Conservation (phyloP, 306 rosid species). For the Albizia julibrissin region DNA sequence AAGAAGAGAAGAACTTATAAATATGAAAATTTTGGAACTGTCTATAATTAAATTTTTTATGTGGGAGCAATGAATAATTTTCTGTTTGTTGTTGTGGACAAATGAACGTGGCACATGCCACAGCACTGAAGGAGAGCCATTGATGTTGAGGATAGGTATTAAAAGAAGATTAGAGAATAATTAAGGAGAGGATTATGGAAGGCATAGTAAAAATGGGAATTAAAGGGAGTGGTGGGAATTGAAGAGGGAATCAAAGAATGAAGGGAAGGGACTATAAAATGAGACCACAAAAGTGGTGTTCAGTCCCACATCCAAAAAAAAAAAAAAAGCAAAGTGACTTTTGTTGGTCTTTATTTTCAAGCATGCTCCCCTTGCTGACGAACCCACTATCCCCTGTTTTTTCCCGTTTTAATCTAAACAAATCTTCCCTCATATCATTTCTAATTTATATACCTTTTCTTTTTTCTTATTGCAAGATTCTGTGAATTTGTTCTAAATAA, state of each 20-base stretch:
- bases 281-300: not conserved
- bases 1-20: no score
- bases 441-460: not conserved
- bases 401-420: constrained; percentile 14
- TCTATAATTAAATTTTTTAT: no score
- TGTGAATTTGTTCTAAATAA: not conserved
- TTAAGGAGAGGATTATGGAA: not conserved
- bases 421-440: not conserved
- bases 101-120: not conserved
- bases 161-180: not conserved
- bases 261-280: not conserved
- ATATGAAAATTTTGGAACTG: no score
- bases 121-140: not conserved
- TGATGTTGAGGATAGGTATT: not conserved
- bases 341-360: constrained; percentile 39
- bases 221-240: constrained; percentile 36
- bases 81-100: not conserved
- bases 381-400: constrained; percentile 68
- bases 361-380: constrained; percentile 76
- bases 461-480: not conserved
- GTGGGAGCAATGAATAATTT: no score
- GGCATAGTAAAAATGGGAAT: not conserved
- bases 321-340: constrained; percentile 27
- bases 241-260: constrained; percentile 39
- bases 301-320: not conserved